Conservation (phyloP, 106 monocot genomes). For the Dactylorhiza incarnata region DNA sequence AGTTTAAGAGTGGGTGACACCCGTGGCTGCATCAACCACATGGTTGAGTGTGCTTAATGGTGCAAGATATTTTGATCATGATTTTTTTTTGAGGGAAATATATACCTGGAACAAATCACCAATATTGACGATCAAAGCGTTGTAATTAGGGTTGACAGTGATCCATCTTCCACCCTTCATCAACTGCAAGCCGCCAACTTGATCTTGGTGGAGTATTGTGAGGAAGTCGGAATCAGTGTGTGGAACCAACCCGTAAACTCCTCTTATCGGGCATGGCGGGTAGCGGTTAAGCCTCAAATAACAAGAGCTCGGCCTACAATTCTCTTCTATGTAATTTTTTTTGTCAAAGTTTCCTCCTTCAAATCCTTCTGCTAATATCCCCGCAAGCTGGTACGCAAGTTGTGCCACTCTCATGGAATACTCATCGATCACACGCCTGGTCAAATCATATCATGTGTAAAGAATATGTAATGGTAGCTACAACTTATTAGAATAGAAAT, state of each 20-base stretch:
- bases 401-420: slow-evolving; percentile 14
- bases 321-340: slow-evolving; percentile 12
- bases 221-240: slow-evolving; percentile 97
- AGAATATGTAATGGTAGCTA: background rate
- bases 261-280: slow-evolving; percentile 63
- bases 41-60: too few relatives aligned
- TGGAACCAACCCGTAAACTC: slow-evolving; percentile 53
- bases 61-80: too few relatives aligned
- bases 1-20: too few relatives aligned
- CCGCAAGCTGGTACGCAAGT: slow-evolving; percentile 18
- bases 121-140: slow-evolving; percentile 52
- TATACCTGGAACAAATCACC: slow-evolving; percentile 50
- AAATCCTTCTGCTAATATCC: slow-evolving; percentile 21
- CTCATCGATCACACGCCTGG: slow-evolving; percentile 27
- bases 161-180: slow-evolving; percentile 77
- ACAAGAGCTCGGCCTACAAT: slow-evolving; percentile 40
- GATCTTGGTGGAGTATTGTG: slow-evolving; percentile 78
- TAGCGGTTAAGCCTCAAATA: slow-evolving; percentile 81
- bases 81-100: too few relatives aligned
- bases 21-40: too few relatives aligned
- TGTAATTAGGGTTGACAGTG: slow-evolving; percentile 60
- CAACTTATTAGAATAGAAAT: too few relatives aligned
- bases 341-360: background rate
- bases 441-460: background rate
- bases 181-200: slow-evolving; percentile 76